Base-by-base conservation (phyloP, 1,284 basidiomycete species). In the Pisolithus thermaeus region DNA sequence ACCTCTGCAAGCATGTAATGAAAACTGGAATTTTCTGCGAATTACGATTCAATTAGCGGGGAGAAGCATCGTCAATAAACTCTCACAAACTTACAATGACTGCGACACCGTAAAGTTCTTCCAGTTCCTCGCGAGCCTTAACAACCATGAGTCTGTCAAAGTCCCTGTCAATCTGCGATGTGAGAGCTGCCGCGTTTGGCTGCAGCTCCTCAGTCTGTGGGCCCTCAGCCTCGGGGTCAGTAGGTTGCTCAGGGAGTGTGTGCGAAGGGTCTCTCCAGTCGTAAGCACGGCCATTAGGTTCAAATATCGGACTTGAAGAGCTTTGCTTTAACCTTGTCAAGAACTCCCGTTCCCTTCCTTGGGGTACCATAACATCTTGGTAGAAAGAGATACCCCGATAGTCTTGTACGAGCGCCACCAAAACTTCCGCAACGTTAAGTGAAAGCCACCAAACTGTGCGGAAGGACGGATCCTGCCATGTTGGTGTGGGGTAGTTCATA, bases 51-150 rank as follows among this genome's bases (percentile, higher is more conserved):
- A 16, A n/a, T 43, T 6, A 43, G 42, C 27, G 41, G 44, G 25
- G 23, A n/a, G 18, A 51, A 37, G 22, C 30, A 32, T 2, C 16
- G 16, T 9, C n/a, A 4, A 7, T 12, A 5, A 35, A 35, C 32
- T 35, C 32, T 3, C 12, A 35, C 4, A 14, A 27, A 56, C 56
- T 32, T 51, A 89, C 87, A 46, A 90, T 81, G 37, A 84, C 74
- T 16, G 88, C 83, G 25, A 84, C 64, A 1, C 88, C 87, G 61
- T 87, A 90, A 3, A 88, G 73, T 44, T 81, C 80, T 61, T 90
- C 87, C 44, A 90, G 67, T 52, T 90, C 88, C 61, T 87, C 83
- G 40, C 87, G 70, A 27, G 73, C 74, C 59, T 81, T 83, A 48
- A 87, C 61, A 7, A 74, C 70, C 37, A 87, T 67, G 35, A 90